Base-by-base conservation (phyloP, 2,329 filamentous ascomycete species). In the Colletotrichum tropicale region DNA sequence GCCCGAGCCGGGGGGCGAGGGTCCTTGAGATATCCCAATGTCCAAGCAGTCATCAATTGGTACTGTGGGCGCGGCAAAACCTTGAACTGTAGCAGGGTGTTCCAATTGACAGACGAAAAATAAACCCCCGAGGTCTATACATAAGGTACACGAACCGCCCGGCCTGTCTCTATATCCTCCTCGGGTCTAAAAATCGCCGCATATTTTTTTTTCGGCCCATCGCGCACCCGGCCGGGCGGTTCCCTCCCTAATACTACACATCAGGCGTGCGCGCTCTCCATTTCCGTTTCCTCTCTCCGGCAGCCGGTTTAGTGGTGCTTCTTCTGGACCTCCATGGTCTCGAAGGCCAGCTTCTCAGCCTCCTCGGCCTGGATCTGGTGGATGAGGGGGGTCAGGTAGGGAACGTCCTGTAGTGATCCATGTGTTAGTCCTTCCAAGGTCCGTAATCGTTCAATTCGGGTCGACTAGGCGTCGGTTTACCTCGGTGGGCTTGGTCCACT, bases 401-500 rank as follows among this genome's bases (percentile, higher is more conserved):
- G 88, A 43, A 84, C 80, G 79, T 92, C 91, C 87, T 90, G 34
- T 56, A 61, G 76, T 77, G n/a, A 38, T 36, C 18, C 21, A 32
- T 38, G 72, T 80, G 73, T 80, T 73, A 78, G 77, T 66, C 43
- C 28, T 73, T 52, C 36, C 62, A 10, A 7, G 36, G 21, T 55
- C 15, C 36, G 8, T 38, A 8, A 15, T 66, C 21, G 21, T 52
- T 36, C 66, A 43, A 21, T 61, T 58, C 28, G 21, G 36, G 16
- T 21, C n/a, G 18, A n/a, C 43, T 12, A 24, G 21, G 68, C 43
- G 18, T 9, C 18, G 21, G 76, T 84, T 81, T 82, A 90, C 88
- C 80, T 90, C 87, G 81, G 89, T 86, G 79, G 87, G 80, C 86
- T 90, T 91, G 80, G 89, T 91, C 91, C 90, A 92, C 83, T 92